Base-by-base conservation (phyloP, 768 basidiomycete species). In the Leccinum broughii region DNA sequence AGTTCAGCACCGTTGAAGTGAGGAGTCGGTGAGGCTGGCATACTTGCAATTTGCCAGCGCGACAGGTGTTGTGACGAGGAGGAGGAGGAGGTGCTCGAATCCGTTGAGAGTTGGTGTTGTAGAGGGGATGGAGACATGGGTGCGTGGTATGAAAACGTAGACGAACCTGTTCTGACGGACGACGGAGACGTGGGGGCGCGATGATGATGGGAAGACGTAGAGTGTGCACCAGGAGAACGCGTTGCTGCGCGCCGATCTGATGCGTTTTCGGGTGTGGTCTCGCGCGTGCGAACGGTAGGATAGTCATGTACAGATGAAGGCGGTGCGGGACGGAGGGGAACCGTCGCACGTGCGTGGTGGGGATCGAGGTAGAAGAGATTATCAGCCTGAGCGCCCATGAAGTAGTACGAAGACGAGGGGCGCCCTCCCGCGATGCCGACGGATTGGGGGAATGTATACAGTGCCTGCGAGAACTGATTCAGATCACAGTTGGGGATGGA, bases 321-420 rank as follows among this genome's bases (percentile, higher is more conserved):
- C 1, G 81, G 78, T 5, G 78, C 80, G 1, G 81, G 80, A 5
- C 88, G 83, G 1, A 95, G 78, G 0, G 91, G 88, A 3, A 96
- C 77, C 0, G 93, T 81, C 0, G 91, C 83, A 8, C 93, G 84
- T 0, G 92, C 80, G 66, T 95, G 85, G 68, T 91, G 88, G 2
- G 90, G 89, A 74, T 92, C 87, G 37, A 92, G 83, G 68, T 93
- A 90, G 69, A 93, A 88, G 7, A 98, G 81, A 53, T 86, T 90
- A 63, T 95, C 90, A 3, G 87, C 89, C 71, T 99, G 96, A 0
- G 88, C 83, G 15, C 93, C 96, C 52, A 99, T 92, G 70, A 99
- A 99, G 74, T 98, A 99, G 74, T 97, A 98, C 0, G 95, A 97
- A 0, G 93, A 95, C n/a, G 92, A 92, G 0, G 96, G 97, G 22